Conservation (phyloP, 176 grass and related monocot species). For the Guadua angustifolia region DNA sequence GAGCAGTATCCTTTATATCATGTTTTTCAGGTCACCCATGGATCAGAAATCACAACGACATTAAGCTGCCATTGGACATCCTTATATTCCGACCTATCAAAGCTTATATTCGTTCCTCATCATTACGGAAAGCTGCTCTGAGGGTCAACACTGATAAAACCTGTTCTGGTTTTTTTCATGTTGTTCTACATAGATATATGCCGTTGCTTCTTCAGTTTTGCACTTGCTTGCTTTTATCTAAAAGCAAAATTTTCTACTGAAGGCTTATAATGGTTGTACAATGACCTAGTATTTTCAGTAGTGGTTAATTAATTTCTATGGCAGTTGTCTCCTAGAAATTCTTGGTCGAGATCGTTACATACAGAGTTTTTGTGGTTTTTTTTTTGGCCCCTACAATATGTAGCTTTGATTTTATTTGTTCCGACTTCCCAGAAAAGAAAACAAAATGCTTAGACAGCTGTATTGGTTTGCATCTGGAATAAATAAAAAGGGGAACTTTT, state of each 20-base stretch:
- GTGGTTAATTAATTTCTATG: constrained; percentile 1
- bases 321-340: background rate
- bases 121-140: constrained; percentile 73
- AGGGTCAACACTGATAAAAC: constrained; percentile 52
- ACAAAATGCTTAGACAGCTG: background rate
- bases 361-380: background rate
- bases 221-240: background rate
- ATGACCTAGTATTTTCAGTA: constrained; percentile 19
- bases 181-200: constrained; percentile 11
- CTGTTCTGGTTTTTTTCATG: constrained; percentile 9
- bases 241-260: constrained; percentile 7
- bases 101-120: constrained; percentile 78
- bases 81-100: constrained; percentile 81
- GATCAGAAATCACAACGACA: constrained; percentile 83
- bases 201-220: background rate
- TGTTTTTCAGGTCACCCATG: constrained; percentile 75
- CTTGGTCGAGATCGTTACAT: background rate
- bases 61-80: constrained; percentile 69
- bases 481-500: background rate
- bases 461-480: background rate
- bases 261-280: constrained; percentile 2
- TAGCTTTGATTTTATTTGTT: constrained; percentile 7
- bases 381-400: background rate
- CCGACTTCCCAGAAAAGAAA: background rate
- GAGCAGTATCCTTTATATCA: constrained; percentile 17